A percentile compares a stretch with the other conserved stretches of the same genome.
These are phyloP conservation scores for Pythium phragmiticola DNA, from an alignment of 352 stramenopile species.

Conservation along the genomic window DNA sequence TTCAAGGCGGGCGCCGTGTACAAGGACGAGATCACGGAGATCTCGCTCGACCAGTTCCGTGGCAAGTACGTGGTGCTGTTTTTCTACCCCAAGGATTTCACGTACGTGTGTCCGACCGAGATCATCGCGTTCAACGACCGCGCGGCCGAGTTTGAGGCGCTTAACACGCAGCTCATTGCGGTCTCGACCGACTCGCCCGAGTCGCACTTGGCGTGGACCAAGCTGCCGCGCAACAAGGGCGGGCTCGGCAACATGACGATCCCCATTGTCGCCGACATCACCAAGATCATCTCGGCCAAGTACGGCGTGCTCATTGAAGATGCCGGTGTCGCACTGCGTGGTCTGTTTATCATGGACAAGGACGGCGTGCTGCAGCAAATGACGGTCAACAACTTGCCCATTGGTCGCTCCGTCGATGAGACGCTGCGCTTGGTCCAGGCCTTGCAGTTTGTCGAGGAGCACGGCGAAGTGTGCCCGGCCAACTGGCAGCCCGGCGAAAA, in stretches of 20 bases:
- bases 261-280: conserved; percentile 92
- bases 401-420: conserved; percentile 92
- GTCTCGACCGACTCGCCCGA: conserved; percentile 90
- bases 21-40: conserved; percentile 80
- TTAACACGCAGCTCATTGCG: conserved; percentile 89
- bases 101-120: conserved; percentile 90
- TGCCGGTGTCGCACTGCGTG: conserved; percentile 83
- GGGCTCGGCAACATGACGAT: conserved; percentile 93
- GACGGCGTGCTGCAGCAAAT: conserved; percentile 86
- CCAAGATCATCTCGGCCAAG: conserved; percentile 89
- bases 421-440: conserved; percentile 91
- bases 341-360: conserved; percentile 93
- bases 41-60: conserved; percentile 81
- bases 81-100: conserved; percentile 93
- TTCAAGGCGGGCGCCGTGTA: conserved; percentile 80
- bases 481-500: conserved; percentile 92
- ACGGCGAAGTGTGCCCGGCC: conserved; percentile 92
- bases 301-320: conserved; percentile 90
- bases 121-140: conserved; percentile 91
- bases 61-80: conserved; percentile 91
- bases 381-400: conserved; percentile 92
- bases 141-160: conserved; percentile 71
- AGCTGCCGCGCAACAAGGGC: conserved; percentile 86
- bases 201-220: conserved; percentile 90
- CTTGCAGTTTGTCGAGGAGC: conserved; percentile 91